phyloP scores from a whole-genome alignment of 495 filamentous ascomycete species.

The Staphylotrichum tortipilum region DNA sequence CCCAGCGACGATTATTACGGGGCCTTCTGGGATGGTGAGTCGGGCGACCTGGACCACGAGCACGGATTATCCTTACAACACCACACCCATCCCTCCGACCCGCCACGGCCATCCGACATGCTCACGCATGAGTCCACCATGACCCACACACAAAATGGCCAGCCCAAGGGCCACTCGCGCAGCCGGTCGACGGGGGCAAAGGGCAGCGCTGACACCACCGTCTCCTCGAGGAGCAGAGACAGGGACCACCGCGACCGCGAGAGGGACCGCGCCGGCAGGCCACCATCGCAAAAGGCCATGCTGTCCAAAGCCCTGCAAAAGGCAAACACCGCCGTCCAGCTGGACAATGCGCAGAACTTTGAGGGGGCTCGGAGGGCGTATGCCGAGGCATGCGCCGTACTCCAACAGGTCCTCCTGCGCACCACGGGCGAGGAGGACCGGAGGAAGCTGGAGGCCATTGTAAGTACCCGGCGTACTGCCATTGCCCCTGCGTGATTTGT shows the following conservation, averaged over 20 bases:
- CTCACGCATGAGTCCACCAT: conserved; percentile 13
- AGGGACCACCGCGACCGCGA: conserved; percentile 11
- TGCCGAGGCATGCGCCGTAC: conserved; percentile 72
- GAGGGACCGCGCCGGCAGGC: conserved; percentile 20
- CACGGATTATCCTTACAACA: conserved; percentile 14
- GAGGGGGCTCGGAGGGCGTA: conserved; percentile 91
- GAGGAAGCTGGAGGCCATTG: conserved; percentile 79
- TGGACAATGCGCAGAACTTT: conserved; percentile 91
- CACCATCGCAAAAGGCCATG: conserved; percentile 76
- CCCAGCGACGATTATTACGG: conserved; percentile 12
- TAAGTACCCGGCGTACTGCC: conserved; percentile 42
- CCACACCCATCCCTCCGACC: conserved; percentile 5
- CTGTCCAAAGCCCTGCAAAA: conserved; percentile 87
- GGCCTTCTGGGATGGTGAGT: conserved; percentile 20
- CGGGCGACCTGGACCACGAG: conserved; percentile 11
- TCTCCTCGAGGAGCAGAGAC: conserved; percentile 25
- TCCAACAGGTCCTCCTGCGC: conserved; percentile 78
- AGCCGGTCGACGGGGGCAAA: conserved; percentile 39
- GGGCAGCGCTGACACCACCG: conserved; percentile 32
- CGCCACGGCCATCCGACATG: conserved; percentile 9
- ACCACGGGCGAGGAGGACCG: conserved; percentile 77
- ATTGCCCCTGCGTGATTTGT: no score
- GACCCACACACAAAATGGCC: conserved; percentile 28
- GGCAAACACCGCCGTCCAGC: conserved; percentile 86
- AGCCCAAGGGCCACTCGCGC: conserved; percentile 38